Evolutionary conservation across 2,329 filamentous ascomycete genomes (phyloP).

Genomic region (Paecilomyces dactylethromorphus): DNA sequence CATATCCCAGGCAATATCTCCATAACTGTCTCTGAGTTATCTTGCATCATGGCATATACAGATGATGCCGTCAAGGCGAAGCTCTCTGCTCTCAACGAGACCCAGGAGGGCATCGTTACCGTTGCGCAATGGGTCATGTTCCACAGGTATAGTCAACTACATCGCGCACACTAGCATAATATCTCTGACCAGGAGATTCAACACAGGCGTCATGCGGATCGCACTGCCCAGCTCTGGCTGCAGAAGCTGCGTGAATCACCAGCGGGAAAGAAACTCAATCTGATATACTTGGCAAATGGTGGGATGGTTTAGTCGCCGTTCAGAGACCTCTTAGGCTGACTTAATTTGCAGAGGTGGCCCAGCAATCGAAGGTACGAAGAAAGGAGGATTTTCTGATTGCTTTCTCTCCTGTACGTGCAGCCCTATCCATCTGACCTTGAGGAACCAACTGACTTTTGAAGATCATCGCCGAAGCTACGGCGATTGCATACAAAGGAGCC

Average conservation of each 20-base stretch:
- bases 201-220: conserved; percentile 77
- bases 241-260: conserved; percentile 82
- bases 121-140: conserved; percentile 99
- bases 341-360: conserved; percentile 62
- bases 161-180: conserved; percentile 9
- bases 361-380: conserved; percentile 87
- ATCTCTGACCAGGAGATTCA: conserved; percentile 10
- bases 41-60: conserved; percentile 72
- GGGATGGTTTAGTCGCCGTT: conserved; percentile 22
- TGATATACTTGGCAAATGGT: conserved; percentile 96
- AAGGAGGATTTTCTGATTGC: conserved; percentile 90
- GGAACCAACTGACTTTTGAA: conserved; percentile 21
- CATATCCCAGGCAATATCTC: not conserved
- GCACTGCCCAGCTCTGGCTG: conserved; percentile 87
- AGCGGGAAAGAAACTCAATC: conserved; percentile 76
- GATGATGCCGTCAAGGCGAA: conserved; percentile 94
- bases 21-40: not conserved
- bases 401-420: conserved; percentile 62
- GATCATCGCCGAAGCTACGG: conserved; percentile 83
- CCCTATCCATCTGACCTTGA: not conserved
- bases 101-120: conserved; percentile 92
- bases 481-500: conserved; percentile 84
- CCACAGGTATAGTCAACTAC: conserved; percentile 61
- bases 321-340: not conserved
- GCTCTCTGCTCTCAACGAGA: conserved; percentile 91